Base-by-base conservation (phyloP, 176 grass and related monocot genomes). In the Thalia dealbata region DNA sequence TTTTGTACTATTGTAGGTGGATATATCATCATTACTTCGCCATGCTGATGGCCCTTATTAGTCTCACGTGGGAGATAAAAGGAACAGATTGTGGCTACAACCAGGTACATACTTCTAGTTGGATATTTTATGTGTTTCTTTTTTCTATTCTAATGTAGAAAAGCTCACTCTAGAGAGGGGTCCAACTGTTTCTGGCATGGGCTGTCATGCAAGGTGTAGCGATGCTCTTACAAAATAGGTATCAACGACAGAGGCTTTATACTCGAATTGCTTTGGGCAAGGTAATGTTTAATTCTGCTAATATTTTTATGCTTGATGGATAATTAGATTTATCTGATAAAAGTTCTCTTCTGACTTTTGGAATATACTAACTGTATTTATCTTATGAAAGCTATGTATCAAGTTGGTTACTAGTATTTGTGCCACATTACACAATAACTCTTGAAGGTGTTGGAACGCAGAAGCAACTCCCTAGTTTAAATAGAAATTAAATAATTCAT, bases 11-110 rank as follows among this genome's bases (percentile, higher is more conserved):
- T 28, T 72, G 69, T 52, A 72, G 95, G 95, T 97, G 95, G 95
- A 97, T 97, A 86, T 97, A 86, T 52, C 95, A 97, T 79, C 95
- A 97, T 73, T 97, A 97, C 67, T 89, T 88, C 78, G 95, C 95
- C 52, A 97, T 97, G 87, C 24, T 88, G 70, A 97, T 97, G 90
- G 90, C 95, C 63, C 87, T 97, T 82, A 81, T 97, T 63, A 97
- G 95, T 71, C 87, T 97, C 77, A 97, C 95, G 60, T 97, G 95
- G 95, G 95, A 92, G 72, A 85, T 97, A 82, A 93, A 92, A 72
- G 85, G 90, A 65, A 83, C 95, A 75, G 90, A 97, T 83, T 97
- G 95, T 82, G 86, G 80, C 35, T 90, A 38, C 55, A 97, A 97
- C 75, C 93, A 97, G 89, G 92, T 90, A 88, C 32, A 13, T 80